These are phyloP conservation scores for Phaeosphaeriaceae sp. DNA, from an alignment of 2,329 filamentous ascomycete genomes.

Conservation along the genomic window DNA sequence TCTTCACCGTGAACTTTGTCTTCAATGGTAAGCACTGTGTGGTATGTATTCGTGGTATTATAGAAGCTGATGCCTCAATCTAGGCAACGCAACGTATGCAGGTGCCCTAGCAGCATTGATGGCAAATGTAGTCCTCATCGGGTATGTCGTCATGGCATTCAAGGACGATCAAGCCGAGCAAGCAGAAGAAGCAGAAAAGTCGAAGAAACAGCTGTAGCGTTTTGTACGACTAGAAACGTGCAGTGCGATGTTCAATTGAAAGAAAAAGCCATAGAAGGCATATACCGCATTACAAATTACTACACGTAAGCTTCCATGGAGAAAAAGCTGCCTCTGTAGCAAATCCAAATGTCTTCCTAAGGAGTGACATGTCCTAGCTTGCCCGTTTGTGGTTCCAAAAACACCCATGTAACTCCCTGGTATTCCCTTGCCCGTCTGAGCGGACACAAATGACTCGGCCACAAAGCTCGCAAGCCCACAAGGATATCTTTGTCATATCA, in stretches of 20 bases:
- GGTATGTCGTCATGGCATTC: constrained; percentile 92
- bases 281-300: constrained; percentile 37
- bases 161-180: constrained; percentile 74
- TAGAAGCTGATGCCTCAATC: constrained; percentile 7
- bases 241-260: background rate
- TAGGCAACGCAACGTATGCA: constrained; percentile 88
- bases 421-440: constrained; percentile 4
- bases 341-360: constrained; percentile 13
- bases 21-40: constrained; percentile 70
- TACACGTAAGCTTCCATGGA: constrained; percentile 15
- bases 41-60: background rate
- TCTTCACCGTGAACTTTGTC: constrained; percentile 75
- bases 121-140: constrained; percentile 88
- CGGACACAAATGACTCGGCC: constrained; percentile 13
- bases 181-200: constrained; percentile 53
- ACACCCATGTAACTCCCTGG: constrained; percentile 19
- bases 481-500: constrained; percentile 14
- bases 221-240: background rate
- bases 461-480: constrained; percentile 3
- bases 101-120: constrained; percentile 85
- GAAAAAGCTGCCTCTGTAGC: constrained; percentile 15
- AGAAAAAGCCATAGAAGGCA: background rate
- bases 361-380: constrained; percentile 20
- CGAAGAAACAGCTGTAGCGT: constrained; percentile 43
- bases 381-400: constrained; percentile 7